Percentiles rank a stretch among this genome's conserved stretches.
Evolutionary conservation across 176 grass and related monocot species (phyloP).

Genomic region (Bolboschoenus planiculmis): DNA sequence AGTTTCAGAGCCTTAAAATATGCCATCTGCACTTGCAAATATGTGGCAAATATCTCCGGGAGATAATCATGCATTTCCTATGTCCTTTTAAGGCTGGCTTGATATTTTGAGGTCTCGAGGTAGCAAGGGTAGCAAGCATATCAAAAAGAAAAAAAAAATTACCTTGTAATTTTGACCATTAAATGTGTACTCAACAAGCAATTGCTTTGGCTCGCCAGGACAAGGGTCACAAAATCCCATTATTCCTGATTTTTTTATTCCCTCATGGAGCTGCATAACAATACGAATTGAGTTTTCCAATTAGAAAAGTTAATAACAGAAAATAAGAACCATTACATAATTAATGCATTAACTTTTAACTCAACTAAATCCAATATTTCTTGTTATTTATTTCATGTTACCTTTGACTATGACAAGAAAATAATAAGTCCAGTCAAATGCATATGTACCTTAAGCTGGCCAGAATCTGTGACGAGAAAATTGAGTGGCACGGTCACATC

Average conservation of each 20-base stretch:
- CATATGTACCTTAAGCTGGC: constrained; percentile 74
- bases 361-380: not conserved
- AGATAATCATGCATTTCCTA: not conserved
- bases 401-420: not conserved
- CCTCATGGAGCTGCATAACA: constrained; percentile 71
- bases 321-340: not conserved
- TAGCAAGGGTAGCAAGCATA: not conserved
- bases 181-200: constrained; percentile 75
- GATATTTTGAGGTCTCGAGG: not conserved
- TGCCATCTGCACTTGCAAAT: not conserved
- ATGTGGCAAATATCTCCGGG: not conserved
- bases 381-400: not conserved
- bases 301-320: not conserved
- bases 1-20: not conserved
- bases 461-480: constrained; percentile 74
- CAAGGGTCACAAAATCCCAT: constrained; percentile 99
- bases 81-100: not conserved
- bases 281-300: not conserved
- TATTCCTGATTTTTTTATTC: constrained; percentile 97
- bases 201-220: constrained; percentile 64
- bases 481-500: constrained; percentile 88
- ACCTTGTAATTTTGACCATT: constrained; percentile 70
- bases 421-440: constrained; percentile 1
- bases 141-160: not conserved
- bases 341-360: not conserved